These are phyloP conservation scores for Cyclocybe cylindracea DNA, from an alignment of 768 basidiomycete species.

Conservation along the genomic window DNA sequence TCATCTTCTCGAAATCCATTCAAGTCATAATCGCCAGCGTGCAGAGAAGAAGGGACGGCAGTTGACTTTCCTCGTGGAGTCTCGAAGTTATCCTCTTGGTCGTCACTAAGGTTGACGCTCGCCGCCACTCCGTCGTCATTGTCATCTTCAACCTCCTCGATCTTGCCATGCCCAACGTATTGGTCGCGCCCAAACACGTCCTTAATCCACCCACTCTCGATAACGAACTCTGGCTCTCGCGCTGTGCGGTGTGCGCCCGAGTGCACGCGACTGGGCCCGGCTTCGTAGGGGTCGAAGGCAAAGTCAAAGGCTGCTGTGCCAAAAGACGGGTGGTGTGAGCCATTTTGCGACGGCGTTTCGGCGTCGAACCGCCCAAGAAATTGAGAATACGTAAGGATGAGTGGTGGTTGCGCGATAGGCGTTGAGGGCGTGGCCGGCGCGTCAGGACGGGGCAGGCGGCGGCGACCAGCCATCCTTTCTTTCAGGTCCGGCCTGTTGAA, in stretches of 20 bases:
- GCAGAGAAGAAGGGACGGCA: conserved; percentile 8
- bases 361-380: conserved; percentile 21
- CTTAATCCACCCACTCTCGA: conserved; percentile 27
- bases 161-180: conserved; percentile 25
- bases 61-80: conserved; percentile 13
- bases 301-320: conserved; percentile 11
- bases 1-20: conserved; percentile 9
- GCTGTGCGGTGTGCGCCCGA: conserved; percentile 11
- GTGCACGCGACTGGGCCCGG: conserved; percentile 19
- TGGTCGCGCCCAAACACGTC: conserved; percentile 21
- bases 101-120: conserved; percentile 9
- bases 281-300: conserved; percentile 9
- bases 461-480: conserved; percentile 18
- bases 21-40: conserved; percentile 5
- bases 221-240: conserved; percentile 11
- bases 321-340: conserved; percentile 13
- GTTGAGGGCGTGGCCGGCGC: conserved; percentile 17
- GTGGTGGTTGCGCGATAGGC: conserved; percentile 8
- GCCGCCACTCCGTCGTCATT: conserved; percentile 5
- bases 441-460: conserved; percentile 21
- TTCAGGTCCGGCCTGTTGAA: conserved; percentile 25
- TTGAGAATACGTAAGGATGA: conserved; percentile 19
- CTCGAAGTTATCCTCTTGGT: conserved; percentile 12
- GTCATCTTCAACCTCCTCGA: conserved; percentile 31
- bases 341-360: conserved; percentile 12